phyloP scores from a whole-genome alignment of 805 yeast genomes.

The Candida dajiaensis region DNA sequence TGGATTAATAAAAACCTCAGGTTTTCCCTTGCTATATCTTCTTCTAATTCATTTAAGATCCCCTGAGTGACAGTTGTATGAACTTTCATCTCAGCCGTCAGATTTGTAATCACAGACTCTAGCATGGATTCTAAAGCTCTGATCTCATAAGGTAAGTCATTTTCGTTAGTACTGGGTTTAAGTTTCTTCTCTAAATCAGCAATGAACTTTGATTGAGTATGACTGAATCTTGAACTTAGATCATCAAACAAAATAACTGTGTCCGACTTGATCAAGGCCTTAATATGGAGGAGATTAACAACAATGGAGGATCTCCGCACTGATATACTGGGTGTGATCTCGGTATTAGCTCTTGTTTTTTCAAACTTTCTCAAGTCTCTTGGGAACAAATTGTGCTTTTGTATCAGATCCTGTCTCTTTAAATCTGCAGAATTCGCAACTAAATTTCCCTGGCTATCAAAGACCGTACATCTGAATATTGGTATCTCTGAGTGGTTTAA shows the following conservation, averaged over 20 bases:
- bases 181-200: conserved; percentile 72
- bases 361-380: conserved; percentile 90
- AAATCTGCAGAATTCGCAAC: conserved; percentile 65
- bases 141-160: conserved; percentile 76
- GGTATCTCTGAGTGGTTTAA: conserved; percentile 27
- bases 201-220: conserved; percentile 69
- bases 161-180: conserved; percentile 25
- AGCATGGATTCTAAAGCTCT: conserved; percentile 86
- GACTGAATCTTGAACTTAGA: conserved; percentile 50
- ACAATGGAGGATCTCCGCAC: conserved; percentile 67
- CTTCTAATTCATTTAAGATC: conserved; percentile 71
- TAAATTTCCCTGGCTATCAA: conserved; percentile 65
- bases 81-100: conserved; percentile 82
- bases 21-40: conserved; percentile 73
- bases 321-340: conserved; percentile 78
- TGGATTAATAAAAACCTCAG: conserved; percentile 75
- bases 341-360: conserved; percentile 46
- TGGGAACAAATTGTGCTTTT: conserved; percentile 75
- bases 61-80: conserved; percentile 72
- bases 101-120: conserved; percentile 68
- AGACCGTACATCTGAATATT: conserved; percentile 71
- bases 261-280: conserved; percentile 70
- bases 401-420: conserved; percentile 65
- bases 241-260: conserved; percentile 74
- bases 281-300: conserved; percentile 69